Evolutionary conservation across 345 rosid species (phyloP).

Genomic region (Noccaea caerulescens): DNA sequence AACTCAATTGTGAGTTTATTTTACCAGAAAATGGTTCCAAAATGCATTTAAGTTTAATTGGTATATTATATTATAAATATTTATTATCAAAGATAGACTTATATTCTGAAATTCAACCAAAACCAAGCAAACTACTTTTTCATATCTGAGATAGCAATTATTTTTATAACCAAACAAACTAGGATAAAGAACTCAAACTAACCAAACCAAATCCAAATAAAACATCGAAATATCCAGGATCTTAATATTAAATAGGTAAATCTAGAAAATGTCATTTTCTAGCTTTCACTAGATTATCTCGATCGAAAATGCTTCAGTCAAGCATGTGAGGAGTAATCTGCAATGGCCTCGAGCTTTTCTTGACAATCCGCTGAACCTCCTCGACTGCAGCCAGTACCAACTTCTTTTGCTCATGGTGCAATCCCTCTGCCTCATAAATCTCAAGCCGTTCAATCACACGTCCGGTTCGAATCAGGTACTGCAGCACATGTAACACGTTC

Average conservation of each 20-base stretch:
- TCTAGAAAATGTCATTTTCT: neutral
- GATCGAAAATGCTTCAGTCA: conserved; percentile 2
- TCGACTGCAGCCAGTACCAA: neutral
- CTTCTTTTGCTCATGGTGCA: conserved; percentile 2
- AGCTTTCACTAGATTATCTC: neutral
- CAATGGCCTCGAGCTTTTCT: conserved; percentile 18
- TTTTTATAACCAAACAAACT: neutral
- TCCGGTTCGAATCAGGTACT: conserved; percentile 38
- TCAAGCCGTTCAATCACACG: conserved; percentile 38
- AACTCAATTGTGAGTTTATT: no score
- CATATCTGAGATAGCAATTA: no score
- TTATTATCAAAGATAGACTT: no score
- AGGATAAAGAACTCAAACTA: neutral
- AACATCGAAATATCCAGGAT: neutral
- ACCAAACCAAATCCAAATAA: neutral
- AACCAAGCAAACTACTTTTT: no score
- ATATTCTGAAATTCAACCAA: no score
- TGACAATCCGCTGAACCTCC: neutral
- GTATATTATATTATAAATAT: no score
- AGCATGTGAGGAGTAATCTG: conserved; percentile 15
- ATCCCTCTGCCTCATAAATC: conserved; percentile 23
- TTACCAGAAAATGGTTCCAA: no score
- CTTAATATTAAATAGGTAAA: neutral
- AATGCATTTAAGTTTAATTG: no score
- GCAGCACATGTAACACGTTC: conserved; percentile 34